Base-by-base conservation (phyloP, 768 basidiomycete genomes). In the Termitomyces sp. region DNA sequence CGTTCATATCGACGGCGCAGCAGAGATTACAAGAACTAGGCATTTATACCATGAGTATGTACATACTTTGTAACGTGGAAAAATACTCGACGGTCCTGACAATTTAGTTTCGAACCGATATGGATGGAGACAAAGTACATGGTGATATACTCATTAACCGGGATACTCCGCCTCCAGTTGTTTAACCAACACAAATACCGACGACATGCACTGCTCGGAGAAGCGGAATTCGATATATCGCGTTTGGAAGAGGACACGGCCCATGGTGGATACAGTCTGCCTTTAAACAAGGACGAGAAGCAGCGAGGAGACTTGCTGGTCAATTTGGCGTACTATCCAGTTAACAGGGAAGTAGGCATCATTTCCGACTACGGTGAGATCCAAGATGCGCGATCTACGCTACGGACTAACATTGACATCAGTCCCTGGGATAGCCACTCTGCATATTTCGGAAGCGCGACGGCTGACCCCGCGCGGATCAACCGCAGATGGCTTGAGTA, bases 81-180 rank as follows among this genome's bases (percentile, higher is more conserved):
- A 18, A 9, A 33, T 16, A 22, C 22, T 18, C n/a, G 24, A 35
- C 14, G 36, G 33, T 13, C 14, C 43, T 53, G 33, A 46, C 43
- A 26, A 10, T 10, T 8, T 53, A 66, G 65, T 9, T 66, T 64
- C 28, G 61, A 66, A 43, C 63, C 65, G 18, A 64, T 57, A 46
- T 66, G 65, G 65, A 64, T 66, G 63, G 65, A 66, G 44, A 62
- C 65, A 51, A 59, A 58, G 20, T 61, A 60, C 46, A 53, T 61
- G 24, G 57, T 64, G 8, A 26, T 64, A 43, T 22, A 61, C 30
- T 60, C 63, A 5, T 36, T 62, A 13, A 54, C 57, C 28, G 57
- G 54, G 33, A 57, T 43, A 7, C 52, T 64, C 16, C 42, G 59
- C 28, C 20, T 64, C 1, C 53, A 38, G 16, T 45, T 64, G 28